Conservation (phyloP, 345 rosid genomes). For the Erysimum cheiranthoides region DNA sequence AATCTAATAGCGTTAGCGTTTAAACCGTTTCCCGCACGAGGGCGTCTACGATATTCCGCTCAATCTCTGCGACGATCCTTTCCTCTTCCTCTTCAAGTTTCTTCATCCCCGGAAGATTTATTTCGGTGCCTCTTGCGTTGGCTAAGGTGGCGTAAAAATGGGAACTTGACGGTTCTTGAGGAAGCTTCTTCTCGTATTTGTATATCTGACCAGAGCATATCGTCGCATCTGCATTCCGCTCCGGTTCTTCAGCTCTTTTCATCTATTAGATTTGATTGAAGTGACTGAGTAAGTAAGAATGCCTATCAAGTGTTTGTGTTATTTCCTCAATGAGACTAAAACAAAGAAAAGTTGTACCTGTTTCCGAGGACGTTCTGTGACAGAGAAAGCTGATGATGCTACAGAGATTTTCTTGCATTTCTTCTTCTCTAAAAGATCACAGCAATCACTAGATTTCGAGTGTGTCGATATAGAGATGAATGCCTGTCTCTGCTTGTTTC, state of each 20-base stretch:
- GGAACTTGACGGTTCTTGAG: slow-evolving; percentile 10
- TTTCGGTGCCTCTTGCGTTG: neutral
- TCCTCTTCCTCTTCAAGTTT: slow-evolving; percentile 26
- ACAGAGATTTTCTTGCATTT: slow-evolving; percentile 15
- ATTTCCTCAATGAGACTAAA: neutral
- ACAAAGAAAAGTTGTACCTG: slow-evolving; percentile 9
- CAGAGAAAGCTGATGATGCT: slow-evolving; percentile 27
- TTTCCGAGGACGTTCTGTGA: slow-evolving; percentile 27
- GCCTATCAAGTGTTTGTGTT: slow-evolving; percentile 10
- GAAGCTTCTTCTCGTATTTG: slow-evolving; percentile 32
- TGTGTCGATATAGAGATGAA: neutral
- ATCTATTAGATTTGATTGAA: neutral
- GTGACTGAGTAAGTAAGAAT: neutral
- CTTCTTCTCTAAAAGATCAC: slow-evolving; percentile 19
- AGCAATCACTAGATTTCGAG: neutral
- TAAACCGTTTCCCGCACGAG: slow-evolving; percentile 16
- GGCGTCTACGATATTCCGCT: slow-evolving; percentile 30
- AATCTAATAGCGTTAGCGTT: slow-evolving; percentile 1
- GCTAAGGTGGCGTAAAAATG: neutral
- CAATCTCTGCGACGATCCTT: slow-evolving; percentile 34
- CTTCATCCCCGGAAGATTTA: neutral
- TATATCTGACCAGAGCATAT: slow-evolving; percentile 13
- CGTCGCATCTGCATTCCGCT: slow-evolving; percentile 1
- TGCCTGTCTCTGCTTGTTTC: neutral
- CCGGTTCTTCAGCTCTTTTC: slow-evolving; percentile 41